Evolutionary conservation across 2,329 filamentous ascomycete genomes (phyloP).

Genomic region (Ceratocystis variospora): DNA sequence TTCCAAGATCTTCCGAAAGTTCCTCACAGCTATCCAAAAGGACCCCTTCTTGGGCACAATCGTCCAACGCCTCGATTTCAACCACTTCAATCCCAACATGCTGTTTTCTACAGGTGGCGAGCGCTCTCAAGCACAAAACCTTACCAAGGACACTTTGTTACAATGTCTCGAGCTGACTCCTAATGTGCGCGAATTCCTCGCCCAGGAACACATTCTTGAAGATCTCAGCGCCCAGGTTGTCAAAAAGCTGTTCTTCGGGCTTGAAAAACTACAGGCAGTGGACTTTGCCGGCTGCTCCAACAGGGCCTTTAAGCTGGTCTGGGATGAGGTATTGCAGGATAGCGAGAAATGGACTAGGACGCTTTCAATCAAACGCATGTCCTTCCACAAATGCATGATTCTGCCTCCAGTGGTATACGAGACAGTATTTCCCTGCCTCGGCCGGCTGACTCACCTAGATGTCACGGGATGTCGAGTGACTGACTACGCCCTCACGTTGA

Average conservation of each 20-base stretch:
- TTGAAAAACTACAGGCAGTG: constrained; percentile 50
- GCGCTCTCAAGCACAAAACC: constrained; percentile 59
- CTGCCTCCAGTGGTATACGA: constrained; percentile 55
- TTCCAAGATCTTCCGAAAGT: constrained; percentile 71
- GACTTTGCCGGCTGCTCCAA: constrained; percentile 70
- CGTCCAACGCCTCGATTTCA: constrained; percentile 69
- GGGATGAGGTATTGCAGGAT: constrained; percentile 41
- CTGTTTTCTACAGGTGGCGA: constrained; percentile 62
- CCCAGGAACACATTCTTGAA: constrained; percentile 68
- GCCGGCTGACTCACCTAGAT: constrained; percentile 60
- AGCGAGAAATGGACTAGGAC: constrained; percentile 27
- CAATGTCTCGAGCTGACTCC: constrained; percentile 59
- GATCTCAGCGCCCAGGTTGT: constrained; percentile 58
- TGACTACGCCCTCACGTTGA: constrained; percentile 53
- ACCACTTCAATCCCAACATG: constrained; percentile 69
- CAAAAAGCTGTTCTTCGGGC: constrained; percentile 53
- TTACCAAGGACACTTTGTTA: constrained; percentile 59
- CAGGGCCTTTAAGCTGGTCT: constrained; percentile 49
- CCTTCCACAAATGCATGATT: constrained; percentile 65
- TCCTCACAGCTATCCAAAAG: constrained; percentile 52
- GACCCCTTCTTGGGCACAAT: constrained; percentile 59
- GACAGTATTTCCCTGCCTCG: constrained; percentile 54
- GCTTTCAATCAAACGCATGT: constrained; percentile 47
- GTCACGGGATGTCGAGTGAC: constrained; percentile 67
- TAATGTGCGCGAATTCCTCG: constrained; percentile 62